Base-by-base conservation (phyloP, 371 early-diverging fungal genomes). In the Mucor velutinosus region DNA sequence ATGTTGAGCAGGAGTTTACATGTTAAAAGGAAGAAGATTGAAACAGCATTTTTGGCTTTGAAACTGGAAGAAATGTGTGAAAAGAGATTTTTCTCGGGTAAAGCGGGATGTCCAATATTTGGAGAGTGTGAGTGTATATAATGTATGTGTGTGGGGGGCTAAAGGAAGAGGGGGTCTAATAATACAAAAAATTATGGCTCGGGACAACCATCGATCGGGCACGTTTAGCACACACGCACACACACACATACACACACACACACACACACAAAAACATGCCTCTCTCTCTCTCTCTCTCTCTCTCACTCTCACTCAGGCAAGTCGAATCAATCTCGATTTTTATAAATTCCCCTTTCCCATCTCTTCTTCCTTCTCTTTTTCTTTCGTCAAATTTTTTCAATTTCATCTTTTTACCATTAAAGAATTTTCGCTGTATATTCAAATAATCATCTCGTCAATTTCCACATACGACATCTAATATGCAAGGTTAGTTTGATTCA, bases 121-220 rank as follows among this genome's bases (percentile, higher is more conserved):
- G 45, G 45, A 45, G 45, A 37, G 37, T 37, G 37, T 37, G 37
- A 37, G 45, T n/a, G 45, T 45, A 45, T 43, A 17, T n/a, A 17
- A 19, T n/a, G 45, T 17, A 19, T 45, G 33, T 33, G 45, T n/a
- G 45, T 43, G 45, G 17, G 45, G n/a, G n/a, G 45, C n/a, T 17
- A 7, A n/a, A 7, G 45, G n/a, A 19, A 1, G 19, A 8, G 51
- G 51, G 51, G 51, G 51, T 51, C 23, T 23, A 51, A 58, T 29
- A 29, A 58, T 35, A 35, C 7, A 29, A 58, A 58, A 58, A 58
- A 59, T 23, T 25, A 51, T 51, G 47, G 41, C 49, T 59, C 55
- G 55, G 64, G 58, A 58, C 45, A 65, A 65, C 35, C 58, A 57
- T 43, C 65, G 37, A 57, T 57, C 65, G 57, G 57, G 32, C 27